phyloP scores from a whole-genome alignment of 495 filamentous ascomycete species.

The Pyrenula aspistea region DNA sequence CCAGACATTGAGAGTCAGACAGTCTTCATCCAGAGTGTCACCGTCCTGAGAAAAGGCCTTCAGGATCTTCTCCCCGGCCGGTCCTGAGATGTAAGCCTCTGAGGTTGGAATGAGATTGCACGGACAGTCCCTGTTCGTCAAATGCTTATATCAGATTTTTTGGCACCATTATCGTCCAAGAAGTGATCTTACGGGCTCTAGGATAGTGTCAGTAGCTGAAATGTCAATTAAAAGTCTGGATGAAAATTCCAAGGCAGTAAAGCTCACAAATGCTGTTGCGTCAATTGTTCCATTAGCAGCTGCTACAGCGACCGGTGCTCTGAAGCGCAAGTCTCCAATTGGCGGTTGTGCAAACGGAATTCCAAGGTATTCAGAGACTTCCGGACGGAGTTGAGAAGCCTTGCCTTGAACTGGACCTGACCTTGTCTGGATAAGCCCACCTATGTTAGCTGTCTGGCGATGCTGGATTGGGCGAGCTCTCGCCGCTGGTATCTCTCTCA shows the following conservation, averaged over 20 bases:
- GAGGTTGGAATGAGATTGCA: slow-evolving; percentile 9
- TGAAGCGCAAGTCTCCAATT: slow-evolving; percentile 15
- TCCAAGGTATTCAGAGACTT: slow-evolving; percentile 16
- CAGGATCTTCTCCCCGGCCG: slow-evolving; percentile 7
- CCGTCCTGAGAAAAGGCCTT: slow-evolving; percentile 6
- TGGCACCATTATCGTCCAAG: not conserved
- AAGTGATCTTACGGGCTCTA: not conserved
- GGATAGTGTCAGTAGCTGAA: not conserved
- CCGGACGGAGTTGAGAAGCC: slow-evolving; percentile 18
- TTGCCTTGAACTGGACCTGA: slow-evolving; percentile 32
- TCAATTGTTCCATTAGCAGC: slow-evolving; percentile 4
- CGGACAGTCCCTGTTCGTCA: slow-evolving; percentile 4
- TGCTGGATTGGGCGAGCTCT: not conserved
- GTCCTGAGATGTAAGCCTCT: slow-evolving; percentile 6
- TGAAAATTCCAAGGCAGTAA: no score
- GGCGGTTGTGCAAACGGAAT: slow-evolving; percentile 1
- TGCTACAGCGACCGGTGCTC: not conserved
- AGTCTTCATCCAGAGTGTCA: slow-evolving; percentile 19
- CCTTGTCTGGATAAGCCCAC: slow-evolving; percentile 8
- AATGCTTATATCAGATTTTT: not conserved
- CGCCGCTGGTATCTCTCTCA: not conserved
- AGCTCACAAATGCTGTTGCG: slow-evolving; percentile 14
- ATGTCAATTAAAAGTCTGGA: no score
- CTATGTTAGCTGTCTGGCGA: not conserved
- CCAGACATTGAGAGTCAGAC: slow-evolving; percentile 25